Percentiles rank a stretch among this genome's conserved stretches.
Evolutionary conservation across 2,329 filamentous ascomycete species (phyloP).

Genomic region (Trichophyton equinum): DNA sequence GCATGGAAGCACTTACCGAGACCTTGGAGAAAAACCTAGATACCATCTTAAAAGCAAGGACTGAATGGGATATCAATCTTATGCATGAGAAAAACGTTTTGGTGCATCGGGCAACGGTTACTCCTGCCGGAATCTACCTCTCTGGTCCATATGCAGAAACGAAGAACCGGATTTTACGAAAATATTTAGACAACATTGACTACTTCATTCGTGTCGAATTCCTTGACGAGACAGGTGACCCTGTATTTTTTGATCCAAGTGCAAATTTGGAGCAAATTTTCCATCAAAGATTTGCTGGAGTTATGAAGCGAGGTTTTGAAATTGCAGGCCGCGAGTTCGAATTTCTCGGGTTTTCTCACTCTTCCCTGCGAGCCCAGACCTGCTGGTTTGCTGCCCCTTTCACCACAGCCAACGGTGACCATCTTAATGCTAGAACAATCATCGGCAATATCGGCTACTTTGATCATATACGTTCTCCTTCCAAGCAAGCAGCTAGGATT

Average conservation of each 20-base stretch:
- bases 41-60: background rate
- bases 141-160: constrained; percentile 45
- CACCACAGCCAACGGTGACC: constrained; percentile 16
- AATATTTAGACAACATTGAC: constrained; percentile 47
- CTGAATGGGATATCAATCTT: background rate
- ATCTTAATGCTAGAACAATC: constrained; percentile 26
- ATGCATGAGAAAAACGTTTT: constrained; percentile 32
- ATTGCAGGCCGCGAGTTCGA: constrained; percentile 51
- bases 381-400: constrained; percentile 49
- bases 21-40: constrained; percentile 17
- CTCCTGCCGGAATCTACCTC: constrained; percentile 43
- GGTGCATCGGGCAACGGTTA: constrained; percentile 47
- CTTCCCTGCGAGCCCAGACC: constrained; percentile 58
- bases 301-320: constrained; percentile 48
- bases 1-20: constrained; percentile 24
- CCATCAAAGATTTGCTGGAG: constrained; percentile 46
- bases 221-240: constrained; percentile 58
- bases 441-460: constrained; percentile 41
- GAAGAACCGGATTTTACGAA: constrained; percentile 59
- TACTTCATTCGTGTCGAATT: constrained; percentile 61
- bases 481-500: constrained; percentile 48
- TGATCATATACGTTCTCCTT: constrained; percentile 39
- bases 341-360: constrained; percentile 71
- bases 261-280: constrained; percentile 40
- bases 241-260: constrained; percentile 45